Percentiles rank a stretch among this genome's conserved stretches.
Conservation (phyloP, 2,329 filamentous ascomycete species). For the Aspergillus terreus region DNA sequence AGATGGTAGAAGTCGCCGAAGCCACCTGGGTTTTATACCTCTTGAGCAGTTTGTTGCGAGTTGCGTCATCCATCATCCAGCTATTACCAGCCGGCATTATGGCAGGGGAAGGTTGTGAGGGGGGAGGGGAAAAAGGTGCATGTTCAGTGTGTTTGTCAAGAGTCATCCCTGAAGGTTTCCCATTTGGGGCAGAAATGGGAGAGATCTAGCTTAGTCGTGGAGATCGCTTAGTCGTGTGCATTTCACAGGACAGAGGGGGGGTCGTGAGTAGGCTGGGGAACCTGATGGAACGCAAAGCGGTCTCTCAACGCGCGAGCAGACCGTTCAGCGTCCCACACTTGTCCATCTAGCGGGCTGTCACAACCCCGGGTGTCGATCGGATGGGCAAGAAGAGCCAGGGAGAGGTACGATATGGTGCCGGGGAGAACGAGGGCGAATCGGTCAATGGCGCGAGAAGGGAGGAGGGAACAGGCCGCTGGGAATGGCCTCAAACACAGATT, state of each 20-base stretch:
- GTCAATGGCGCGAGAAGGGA: not conserved
- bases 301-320: slow-evolving; percentile 47
- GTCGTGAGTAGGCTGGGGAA: slow-evolving; percentile 39
- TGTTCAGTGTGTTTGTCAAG: slow-evolving; percentile 38
- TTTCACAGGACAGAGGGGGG: slow-evolving; percentile 4
- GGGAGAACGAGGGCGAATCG: not conserved
- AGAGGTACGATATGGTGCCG: no score
- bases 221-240: slow-evolving; percentile 10
- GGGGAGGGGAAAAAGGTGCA: slow-evolving; percentile 34
- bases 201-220: slow-evolving; percentile 12
- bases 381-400: not conserved
- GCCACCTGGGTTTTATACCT: slow-evolving; percentile 46
- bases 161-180: slow-evolving; percentile 35
- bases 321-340: slow-evolving; percentile 49
- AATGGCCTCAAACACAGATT: not conserved
- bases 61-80: slow-evolving; percentile 38
- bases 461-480: not conserved
- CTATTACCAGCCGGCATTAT: slow-evolving; percentile 28
- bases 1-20: slow-evolving; percentile 42
- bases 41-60: slow-evolving; percentile 42
- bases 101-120: slow-evolving; percentile 30
- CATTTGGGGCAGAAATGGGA: slow-evolving; percentile 23
- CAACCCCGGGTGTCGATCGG: slow-evolving; percentile 12
- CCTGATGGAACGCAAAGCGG: slow-evolving; percentile 52
- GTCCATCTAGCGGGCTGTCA: slow-evolving; percentile 34